phyloP scores from a whole-genome alignment of 164 flowering plant species.

The Berberis vulgaris region DNA sequence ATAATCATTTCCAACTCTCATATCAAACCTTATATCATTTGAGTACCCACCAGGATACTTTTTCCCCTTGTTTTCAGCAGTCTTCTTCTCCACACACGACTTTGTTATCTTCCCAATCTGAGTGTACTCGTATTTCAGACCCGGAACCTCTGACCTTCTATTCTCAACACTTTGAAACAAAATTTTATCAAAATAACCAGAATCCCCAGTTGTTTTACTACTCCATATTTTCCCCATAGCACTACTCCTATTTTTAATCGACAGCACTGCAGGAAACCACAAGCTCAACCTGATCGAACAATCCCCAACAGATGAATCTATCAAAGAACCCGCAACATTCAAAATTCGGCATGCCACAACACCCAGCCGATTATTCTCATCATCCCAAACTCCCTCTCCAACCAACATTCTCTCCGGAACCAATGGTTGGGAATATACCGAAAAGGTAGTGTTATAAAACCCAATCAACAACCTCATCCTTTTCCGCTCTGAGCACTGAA shows the following conservation, averaged over 20 bases:
- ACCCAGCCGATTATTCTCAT: slow-evolving; percentile 19
- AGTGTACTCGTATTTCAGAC: slow-evolving; percentile 42
- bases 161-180: slow-evolving; percentile 14
- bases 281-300: slow-evolving; percentile 44
- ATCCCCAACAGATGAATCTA: slow-evolving; percentile 36
- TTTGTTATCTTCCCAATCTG: slow-evolving; percentile 22
- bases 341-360: slow-evolving; percentile 41
- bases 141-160: slow-evolving; percentile 9
- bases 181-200: slow-evolving; percentile 37
- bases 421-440: slow-evolving; percentile 12
- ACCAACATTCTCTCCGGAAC: slow-evolving; percentile 31
- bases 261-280: slow-evolving; percentile 31
- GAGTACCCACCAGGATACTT: slow-evolving; percentile 35
- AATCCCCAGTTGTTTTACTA: slow-evolving; percentile 22
- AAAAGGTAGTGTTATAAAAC: slow-evolving; percentile 18
- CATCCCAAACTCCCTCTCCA: slow-evolving; percentile 61
- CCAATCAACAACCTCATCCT: slow-evolving; percentile 20
- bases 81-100: slow-evolving; percentile 25
- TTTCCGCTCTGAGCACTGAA: slow-evolving; percentile 23
- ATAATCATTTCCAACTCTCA: slow-evolving; percentile 19
- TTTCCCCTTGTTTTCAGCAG: slow-evolving; percentile 10
- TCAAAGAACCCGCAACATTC: slow-evolving; percentile 16
- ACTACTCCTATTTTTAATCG: slow-evolving; percentile 26
- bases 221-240: slow-evolving; percentile 51
- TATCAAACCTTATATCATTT: slow-evolving; percentile 37